A percentile compares a stretch with the other conserved stretches of the same genome.
Conservation (phyloP, 108 stramenopile genomes). For the Skeletonema tropicum region DNA sequence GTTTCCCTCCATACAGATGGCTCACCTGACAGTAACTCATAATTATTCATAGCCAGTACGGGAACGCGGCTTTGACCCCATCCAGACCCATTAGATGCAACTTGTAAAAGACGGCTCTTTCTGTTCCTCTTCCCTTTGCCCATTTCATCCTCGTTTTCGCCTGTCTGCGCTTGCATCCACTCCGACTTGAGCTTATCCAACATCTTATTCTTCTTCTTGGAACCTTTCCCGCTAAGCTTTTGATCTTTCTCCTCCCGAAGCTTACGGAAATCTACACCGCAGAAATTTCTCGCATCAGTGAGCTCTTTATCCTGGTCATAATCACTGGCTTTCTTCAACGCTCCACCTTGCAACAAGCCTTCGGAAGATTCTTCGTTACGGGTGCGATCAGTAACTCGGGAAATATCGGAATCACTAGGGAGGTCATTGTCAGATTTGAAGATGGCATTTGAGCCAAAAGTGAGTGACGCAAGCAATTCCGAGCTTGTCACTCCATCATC, state of each 20-base stretch:
- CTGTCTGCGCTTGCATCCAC: constrained; percentile 33
- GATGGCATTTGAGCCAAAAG: constrained; percentile 70
- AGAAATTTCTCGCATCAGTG: constrained; percentile 48
- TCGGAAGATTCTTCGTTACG: constrained; percentile 53
- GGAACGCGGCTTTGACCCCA: constrained; percentile 58
- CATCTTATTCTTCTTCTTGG: constrained; percentile 33
- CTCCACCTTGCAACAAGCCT: constrained; percentile 53
- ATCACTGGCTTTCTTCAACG: constrained; percentile 33
- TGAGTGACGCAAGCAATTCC: constrained; percentile 63
- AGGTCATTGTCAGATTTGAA: constrained; percentile 57
- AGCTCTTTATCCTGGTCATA: constrained; percentile 62
- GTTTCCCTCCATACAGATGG: constrained; percentile 68
- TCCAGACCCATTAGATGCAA: constrained; percentile 57
- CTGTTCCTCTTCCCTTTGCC: constrained; percentile 53
- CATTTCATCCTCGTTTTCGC: constrained; percentile 38
- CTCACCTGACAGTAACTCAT: constrained; percentile 64
- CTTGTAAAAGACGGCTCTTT: constrained; percentile 56
- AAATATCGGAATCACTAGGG: constrained; percentile 78
- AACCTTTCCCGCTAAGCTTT: constrained; percentile 34
- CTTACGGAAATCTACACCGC: constrained; percentile 61
- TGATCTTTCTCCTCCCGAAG: constrained; percentile 55
- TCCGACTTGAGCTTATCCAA: constrained; percentile 37
- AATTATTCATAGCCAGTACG: constrained; percentile 67
- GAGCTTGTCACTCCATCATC: constrained; percentile 61
- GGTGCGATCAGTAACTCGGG: constrained; percentile 73